These are phyloP conservation scores for Logfia minima DNA, from an alignment of 129 eudicot species.

Conservation along the genomic window DNA sequence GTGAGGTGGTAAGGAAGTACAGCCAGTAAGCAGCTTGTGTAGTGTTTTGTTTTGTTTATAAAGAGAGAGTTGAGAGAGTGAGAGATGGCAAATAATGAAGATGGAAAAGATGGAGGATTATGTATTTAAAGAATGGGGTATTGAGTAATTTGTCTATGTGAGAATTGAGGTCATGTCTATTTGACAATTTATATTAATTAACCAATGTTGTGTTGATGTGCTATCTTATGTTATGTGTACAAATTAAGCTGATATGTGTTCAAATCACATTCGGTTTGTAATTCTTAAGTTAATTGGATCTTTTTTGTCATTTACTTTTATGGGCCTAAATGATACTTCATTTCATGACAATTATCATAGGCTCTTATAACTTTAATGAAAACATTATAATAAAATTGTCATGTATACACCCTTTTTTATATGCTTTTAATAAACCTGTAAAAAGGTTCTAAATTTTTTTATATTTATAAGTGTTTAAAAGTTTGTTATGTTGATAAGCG, in stretches of 20 bases:
- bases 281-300: neutral
- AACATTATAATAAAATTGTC: neutral
- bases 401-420: too few species aligned
- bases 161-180: too few species aligned
- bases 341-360: neutral
- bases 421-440: too few species aligned
- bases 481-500: too few species aligned
- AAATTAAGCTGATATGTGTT: neutral
- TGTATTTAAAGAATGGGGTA: too few species aligned
- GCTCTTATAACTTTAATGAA: neutral
- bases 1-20: slow-evolving; percentile 24
- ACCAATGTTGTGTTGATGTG: neutral
- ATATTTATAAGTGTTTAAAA: too few species aligned
- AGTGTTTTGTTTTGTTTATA: slow-evolving; percentile 27
- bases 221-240: neutral
- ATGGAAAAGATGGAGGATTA: too few species aligned
- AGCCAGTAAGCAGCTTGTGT: slow-evolving; percentile 26
- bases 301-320: neutral
- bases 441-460: too few species aligned
- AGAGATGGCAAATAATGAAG: too few species aligned
- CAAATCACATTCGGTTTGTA: neutral
- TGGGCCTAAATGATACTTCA: neutral
- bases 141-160: too few species aligned
- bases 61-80: neutral
- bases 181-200: too few species aligned